Conservation (phyloP, 257 asterid genomes). For the Henckelia pumila region DNA sequence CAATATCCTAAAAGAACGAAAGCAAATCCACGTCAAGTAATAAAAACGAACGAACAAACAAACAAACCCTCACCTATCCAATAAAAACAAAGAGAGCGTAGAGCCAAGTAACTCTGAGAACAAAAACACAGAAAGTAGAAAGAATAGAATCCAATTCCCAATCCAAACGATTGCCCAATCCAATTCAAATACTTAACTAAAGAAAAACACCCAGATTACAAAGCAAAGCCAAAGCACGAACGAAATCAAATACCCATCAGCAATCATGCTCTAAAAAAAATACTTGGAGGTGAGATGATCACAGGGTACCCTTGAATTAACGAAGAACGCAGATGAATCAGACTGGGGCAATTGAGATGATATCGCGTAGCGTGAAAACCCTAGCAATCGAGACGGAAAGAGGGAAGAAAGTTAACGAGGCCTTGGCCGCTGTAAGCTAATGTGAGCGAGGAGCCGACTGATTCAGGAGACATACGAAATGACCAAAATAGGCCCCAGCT, state of each 20-base stretch:
- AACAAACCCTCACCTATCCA: conserved; percentile 15
- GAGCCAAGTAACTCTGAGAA: conserved; percentile 22
- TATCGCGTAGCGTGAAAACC: conserved; percentile 35
- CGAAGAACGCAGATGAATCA: conserved; percentile 12
- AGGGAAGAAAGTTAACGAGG: conserved; percentile 27
- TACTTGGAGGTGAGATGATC: not conserved
- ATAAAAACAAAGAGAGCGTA: not conserved
- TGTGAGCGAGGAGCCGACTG: conserved; percentile 42
- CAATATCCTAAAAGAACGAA: conserved; percentile 41
- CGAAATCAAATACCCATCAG: not conserved
- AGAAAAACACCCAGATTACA: conserved; percentile 16
- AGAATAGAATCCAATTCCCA: conserved; percentile 22
- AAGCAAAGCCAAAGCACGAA: conserved; percentile 10
- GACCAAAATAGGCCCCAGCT: conserved; percentile 21
- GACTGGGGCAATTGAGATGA: not conserved
- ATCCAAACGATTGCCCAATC: conserved; percentile 22
- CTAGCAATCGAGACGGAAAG: conserved; percentile 31
- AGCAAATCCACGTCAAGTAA: conserved; percentile 21
- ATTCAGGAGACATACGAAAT: conserved; percentile 23
- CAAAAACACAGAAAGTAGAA: conserved; percentile 2
- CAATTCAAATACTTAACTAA: conserved; percentile 24
- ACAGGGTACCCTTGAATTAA: not conserved
- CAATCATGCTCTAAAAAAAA: not conserved
- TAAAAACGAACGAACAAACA: too few species aligned
- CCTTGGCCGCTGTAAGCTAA: conserved; percentile 20